phyloP scores from a whole-genome alignment of 2,329 filamentous ascomycete species.

The Gnomoniopsis smithogilvyi region DNA sequence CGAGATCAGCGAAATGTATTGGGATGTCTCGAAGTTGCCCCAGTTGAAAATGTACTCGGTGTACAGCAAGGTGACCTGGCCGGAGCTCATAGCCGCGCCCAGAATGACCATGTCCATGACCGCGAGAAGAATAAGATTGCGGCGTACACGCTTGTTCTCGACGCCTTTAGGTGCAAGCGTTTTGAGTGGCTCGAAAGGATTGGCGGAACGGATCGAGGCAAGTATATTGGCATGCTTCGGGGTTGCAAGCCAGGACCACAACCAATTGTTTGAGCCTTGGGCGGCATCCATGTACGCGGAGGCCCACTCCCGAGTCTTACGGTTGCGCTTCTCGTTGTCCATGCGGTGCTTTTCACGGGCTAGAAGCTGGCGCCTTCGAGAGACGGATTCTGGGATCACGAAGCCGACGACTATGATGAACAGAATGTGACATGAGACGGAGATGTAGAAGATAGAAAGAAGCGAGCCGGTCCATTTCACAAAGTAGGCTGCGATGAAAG shows the following conservation, averaged over 20 bases:
- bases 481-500: constrained; percentile 75
- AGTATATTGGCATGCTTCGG: constrained; percentile 26
- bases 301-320: constrained; percentile 19
- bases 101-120: constrained; percentile 79
- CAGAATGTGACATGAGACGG: constrained; percentile 65
- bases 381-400: constrained; percentile 80
- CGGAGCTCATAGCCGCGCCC: constrained; percentile 74
- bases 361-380: constrained; percentile 63
- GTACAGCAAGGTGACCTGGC: constrained; percentile 83
- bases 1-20: constrained; percentile 79
- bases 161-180: constrained; percentile 72
- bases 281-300: constrained; percentile 18
- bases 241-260: constrained; percentile 6
- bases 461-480: constrained; percentile 73
- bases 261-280: constrained; percentile 11
- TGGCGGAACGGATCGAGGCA: constrained; percentile 44
- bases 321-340: constrained; percentile 38
- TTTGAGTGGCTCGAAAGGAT: constrained; percentile 73
- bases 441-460: constrained; percentile 80
- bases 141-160: constrained; percentile 60
- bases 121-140: constrained; percentile 80
- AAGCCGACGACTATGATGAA: constrained; percentile 73
- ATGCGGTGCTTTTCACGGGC: constrained; percentile 66
- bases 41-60: constrained; percentile 76
- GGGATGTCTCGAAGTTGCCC: constrained; percentile 75